Percentiles rank a stretch among this genome's conserved stretches.
phyloP scores from a whole-genome alignment of 108 stramenopile species.

The Conticribra guillardii region DNA sequence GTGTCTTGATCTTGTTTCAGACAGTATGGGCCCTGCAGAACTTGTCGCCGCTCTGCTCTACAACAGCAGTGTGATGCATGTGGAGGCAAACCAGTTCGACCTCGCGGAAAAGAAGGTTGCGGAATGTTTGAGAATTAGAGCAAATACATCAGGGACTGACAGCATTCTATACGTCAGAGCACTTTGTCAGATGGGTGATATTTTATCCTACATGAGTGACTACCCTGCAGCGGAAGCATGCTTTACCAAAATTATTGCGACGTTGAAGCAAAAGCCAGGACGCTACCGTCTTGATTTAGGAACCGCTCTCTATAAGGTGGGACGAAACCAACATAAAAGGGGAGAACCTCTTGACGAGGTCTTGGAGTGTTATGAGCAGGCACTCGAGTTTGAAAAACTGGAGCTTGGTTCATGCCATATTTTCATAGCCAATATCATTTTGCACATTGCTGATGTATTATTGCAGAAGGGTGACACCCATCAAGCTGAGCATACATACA shows the following conservation, averaged over 20 bases:
- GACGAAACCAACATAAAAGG: slow-evolving; percentile 71
- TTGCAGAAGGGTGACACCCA: slow-evolving; percentile 61
- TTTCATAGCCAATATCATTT: slow-evolving; percentile 56
- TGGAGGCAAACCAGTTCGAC: slow-evolving; percentile 66
- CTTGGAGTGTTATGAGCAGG: slow-evolving; percentile 67
- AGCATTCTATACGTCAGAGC: slow-evolving; percentile 70
- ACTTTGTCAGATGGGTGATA: slow-evolving; percentile 70
- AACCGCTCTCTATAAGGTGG: slow-evolving; percentile 75
- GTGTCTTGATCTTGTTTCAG: slow-evolving; percentile 62
- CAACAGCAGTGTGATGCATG: slow-evolving; percentile 69
- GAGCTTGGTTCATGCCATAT: slow-evolving; percentile 68
- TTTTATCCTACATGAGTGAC: slow-evolving; percentile 69
- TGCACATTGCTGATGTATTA: slow-evolving; percentile 69
- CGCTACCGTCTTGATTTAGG: slow-evolving; percentile 66
- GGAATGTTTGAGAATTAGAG: slow-evolving; percentile 61
- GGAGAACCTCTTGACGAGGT: slow-evolving; percentile 67
- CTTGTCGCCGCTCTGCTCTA: slow-evolving; percentile 67
- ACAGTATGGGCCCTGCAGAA: slow-evolving; percentile 60
- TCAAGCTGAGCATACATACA: slow-evolving; percentile 66
- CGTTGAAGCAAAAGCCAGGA: slow-evolving; percentile 62
- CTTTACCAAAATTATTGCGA: slow-evolving; percentile 69
- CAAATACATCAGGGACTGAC: slow-evolving; percentile 59
- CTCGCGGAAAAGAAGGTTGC: slow-evolving; percentile 56
- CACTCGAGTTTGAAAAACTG: slow-evolving; percentile 61
- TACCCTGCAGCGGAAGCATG: slow-evolving; percentile 69